Conservation (phyloP, 306 rosid genomes). For the Trifolium pratense region DNA sequence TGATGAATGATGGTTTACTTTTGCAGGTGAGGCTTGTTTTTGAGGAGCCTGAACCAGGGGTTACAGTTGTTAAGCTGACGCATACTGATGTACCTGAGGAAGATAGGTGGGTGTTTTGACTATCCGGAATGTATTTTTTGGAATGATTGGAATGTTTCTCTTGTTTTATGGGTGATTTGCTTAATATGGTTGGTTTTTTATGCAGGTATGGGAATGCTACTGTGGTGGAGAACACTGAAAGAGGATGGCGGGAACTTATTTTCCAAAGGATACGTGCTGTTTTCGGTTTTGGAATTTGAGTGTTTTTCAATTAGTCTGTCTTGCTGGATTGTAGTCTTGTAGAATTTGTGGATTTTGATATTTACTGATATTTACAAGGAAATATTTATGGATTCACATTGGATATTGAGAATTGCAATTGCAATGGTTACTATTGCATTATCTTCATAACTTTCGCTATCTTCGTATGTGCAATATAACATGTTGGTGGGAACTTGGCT, state of each 20-base stretch:
- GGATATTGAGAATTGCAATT: conserved; percentile 46
- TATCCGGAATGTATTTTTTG: not conserved
- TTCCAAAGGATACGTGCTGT: conserved; percentile 95
- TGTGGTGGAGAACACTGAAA: conserved; percentile 95
- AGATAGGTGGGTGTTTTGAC: conserved; percentile 67
- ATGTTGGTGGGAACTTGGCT: too few relatives aligned
- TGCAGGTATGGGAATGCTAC: conserved; percentile 93
- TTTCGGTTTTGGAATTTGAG: conserved; percentile 89
- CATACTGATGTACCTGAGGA: conserved; percentile 90
- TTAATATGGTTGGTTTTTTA: conserved; percentile 12
- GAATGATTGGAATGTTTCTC: not conserved
- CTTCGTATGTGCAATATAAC: not conserved
- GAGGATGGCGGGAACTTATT: conserved; percentile 97
- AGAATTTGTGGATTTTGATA: conserved; percentile 35
- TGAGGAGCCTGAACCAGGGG: conserved; percentile 88
- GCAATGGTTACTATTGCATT: conserved; percentile 7
- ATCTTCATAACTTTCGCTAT: not conserved
- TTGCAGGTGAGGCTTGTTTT: conserved; percentile 79
- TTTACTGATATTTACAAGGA: conserved; percentile 27
- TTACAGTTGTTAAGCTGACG: conserved; percentile 72
- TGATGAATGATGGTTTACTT: not conserved
- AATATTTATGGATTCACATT: conserved; percentile 45
- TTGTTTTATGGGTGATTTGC: not conserved
- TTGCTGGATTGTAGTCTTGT: conserved; percentile 9
- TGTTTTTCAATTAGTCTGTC: conserved; percentile 2